Evolutionary conservation across 225 moss, liverwort and hornwort genomes (phyloP).

Genomic region (Marchantia paleacea): DNA sequence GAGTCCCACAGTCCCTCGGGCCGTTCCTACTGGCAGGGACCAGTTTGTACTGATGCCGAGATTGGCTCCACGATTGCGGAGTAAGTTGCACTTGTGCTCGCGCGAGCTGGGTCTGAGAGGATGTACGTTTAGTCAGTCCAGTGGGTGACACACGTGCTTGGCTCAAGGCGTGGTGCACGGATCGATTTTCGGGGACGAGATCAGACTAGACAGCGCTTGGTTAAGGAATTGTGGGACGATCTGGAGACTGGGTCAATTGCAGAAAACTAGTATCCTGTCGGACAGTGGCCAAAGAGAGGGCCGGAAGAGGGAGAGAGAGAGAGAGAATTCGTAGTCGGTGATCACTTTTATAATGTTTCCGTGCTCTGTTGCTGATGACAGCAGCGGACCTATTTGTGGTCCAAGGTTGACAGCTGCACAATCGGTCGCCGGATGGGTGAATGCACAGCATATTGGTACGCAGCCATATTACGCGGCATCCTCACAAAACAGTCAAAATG

Average conservation of each 20-base stretch:
- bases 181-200: neutral
- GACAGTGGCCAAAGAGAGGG: neutral
- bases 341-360: neutral
- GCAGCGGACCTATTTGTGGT: neutral
- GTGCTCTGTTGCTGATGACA: neutral
- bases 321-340: neutral
- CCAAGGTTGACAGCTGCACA: neutral
- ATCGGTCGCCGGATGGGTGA: neutral
- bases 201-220: neutral
- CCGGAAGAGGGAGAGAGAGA: neutral
- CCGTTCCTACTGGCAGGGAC: too few species aligned
- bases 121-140: neutral
- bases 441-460: too few species aligned
- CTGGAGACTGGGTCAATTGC: neutral
- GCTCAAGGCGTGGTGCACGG: neutral
- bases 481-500: neutral
- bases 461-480: neutral
- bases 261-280: neutral
- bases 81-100: neutral
- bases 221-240: neutral
- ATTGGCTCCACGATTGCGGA: neutral
- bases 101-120: neutral
- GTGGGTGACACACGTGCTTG: neutral
- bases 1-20: too few species aligned
- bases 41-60: neutral